Evolutionary conservation across 805 yeast species (phyloP).

Genomic region (Schwanniomyces vanrijiae): DNA sequence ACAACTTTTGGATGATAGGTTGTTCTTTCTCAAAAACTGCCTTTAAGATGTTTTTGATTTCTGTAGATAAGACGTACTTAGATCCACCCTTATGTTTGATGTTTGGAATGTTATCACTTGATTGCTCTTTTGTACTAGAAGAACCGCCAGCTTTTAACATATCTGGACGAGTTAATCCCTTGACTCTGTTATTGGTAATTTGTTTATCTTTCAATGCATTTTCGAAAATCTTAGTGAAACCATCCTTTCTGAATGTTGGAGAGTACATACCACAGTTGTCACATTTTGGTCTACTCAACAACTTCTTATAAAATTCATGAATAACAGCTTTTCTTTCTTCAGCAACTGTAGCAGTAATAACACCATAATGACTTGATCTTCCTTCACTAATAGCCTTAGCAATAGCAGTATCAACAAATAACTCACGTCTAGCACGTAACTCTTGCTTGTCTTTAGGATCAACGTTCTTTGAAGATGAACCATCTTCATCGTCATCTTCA

Average conservation of each 20-base stretch:
- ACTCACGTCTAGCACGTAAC: conserved; percentile 59
- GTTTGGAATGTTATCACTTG: conserved; percentile 40
- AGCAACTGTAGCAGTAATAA: conserved; percentile 77
- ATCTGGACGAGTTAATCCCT: conserved; percentile 73
- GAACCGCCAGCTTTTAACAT: conserved; percentile 48
- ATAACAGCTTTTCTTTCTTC: conserved; percentile 81
- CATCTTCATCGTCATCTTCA: conserved; percentile 51
- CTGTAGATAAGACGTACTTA: conserved; percentile 84
- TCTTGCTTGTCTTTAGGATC: conserved; percentile 44
- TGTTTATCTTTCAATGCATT: conserved; percentile 82
- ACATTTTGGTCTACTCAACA: conserved; percentile 81
- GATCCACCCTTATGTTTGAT: conserved; percentile 69
- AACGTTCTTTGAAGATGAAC: conserved; percentile 32
- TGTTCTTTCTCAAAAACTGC: conserved; percentile 77
- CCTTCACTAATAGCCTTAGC: conserved; percentile 76
- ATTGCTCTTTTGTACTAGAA: conserved; percentile 5
- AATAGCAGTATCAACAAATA: conserved; percentile 70
- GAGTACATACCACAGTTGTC: conserved; percentile 96
- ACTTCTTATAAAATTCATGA: conserved; percentile 71
- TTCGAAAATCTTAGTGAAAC: conserved; percentile 89
- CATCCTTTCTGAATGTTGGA: conserved; percentile 93
- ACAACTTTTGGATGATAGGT: conserved; percentile 63
- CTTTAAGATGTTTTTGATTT: conserved; percentile 75
- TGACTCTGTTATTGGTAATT: conserved; percentile 73
- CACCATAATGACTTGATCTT: conserved; percentile 63